These are phyloP conservation scores for Ziziphus jujuba DNA, from an alignment of 306 rosid species.

Conservation along the genomic window DNA sequence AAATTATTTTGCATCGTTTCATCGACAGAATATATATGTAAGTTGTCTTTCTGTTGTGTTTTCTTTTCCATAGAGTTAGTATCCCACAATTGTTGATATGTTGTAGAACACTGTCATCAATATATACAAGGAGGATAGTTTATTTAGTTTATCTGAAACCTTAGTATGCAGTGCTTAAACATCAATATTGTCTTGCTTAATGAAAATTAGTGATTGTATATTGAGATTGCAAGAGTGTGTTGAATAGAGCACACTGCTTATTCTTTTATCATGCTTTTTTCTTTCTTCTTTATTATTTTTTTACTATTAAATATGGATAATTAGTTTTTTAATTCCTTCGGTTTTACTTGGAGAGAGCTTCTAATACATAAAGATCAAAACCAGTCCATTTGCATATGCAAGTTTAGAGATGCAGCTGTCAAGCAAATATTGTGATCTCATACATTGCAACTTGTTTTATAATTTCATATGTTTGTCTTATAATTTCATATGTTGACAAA, in stretches of 20 bases:
- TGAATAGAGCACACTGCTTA: not conserved
- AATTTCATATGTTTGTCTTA: too few species aligned
- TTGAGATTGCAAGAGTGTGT: not conserved
- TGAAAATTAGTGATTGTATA: not conserved
- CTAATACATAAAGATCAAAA: not conserved
- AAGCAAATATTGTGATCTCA: not conserved
- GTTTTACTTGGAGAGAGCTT: not conserved
- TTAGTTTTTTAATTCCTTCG: not conserved
- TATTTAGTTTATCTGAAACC: not conserved
- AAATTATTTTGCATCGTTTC: slow-evolving; percentile 84
- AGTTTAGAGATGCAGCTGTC: too few species aligned
- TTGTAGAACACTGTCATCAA: not conserved
- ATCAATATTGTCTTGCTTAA: not conserved
- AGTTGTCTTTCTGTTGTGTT: slow-evolving; percentile 44
- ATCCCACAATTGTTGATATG: slow-evolving; percentile 24
- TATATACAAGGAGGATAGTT: not conserved
- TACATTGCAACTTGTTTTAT: not conserved
- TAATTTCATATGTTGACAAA: not conserved
- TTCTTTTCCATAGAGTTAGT: slow-evolving; percentile 20
- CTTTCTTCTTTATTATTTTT: not conserved
- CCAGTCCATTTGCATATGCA: not conserved
- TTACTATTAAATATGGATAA: too few species aligned
- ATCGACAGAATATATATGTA: slow-evolving; percentile 90
- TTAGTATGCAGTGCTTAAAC: not conserved
- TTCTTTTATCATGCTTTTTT: not conserved